Base-by-base conservation (phyloP, 495 filamentous ascomycete species). In the Podospora australis region DNA sequence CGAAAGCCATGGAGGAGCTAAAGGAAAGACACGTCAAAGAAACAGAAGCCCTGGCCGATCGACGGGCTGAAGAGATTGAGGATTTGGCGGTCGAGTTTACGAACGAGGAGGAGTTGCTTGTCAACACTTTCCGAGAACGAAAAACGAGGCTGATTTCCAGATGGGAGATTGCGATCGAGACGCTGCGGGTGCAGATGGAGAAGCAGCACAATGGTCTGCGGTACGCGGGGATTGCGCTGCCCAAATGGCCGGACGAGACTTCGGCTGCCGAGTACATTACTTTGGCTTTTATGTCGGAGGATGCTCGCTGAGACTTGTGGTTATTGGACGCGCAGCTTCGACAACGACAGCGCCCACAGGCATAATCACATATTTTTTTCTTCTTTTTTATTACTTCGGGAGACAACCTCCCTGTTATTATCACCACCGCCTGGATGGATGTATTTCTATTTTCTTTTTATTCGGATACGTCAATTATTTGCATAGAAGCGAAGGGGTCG, bases 161-260 rank as follows among this genome's bases (percentile, higher is more conserved):
- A 35, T 89, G 86, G 86, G 61, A 66, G 44, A 52, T 89, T n/a
- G 75, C 76, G 48, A 77, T 74, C 49, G 81, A 82, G 50, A 75
- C 89, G 20, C 49, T 82, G 54, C 71, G 82, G 17, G 75, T 71
- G 48, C 75, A 78, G 57, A 56, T 86, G 24, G 82, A 85, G 62
- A 54, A 58, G 13, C 57, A 68, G 53, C 63, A 70, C 42, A n/a
- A n/a, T n/a, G 75, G 69, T 3, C 53, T 71, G 32, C 55, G 48
- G 39, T 86, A 78, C 55, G 78, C 70, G 0, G 67, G 70, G 0
- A 54, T 83, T 38, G 63, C 67, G 3, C 59, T 66, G 1, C 57
- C 80, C 0, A 54, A 64, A 32, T 77, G 74, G 75, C 63, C 62
- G 3, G 49, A 60, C 13, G 3, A 36, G 13, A n/a, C n/a, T n/a